These are phyloP conservation scores for Pinus tabuliformis DNA, from an alignment of 75 land plant genomes.

Conservation along the genomic window DNA sequence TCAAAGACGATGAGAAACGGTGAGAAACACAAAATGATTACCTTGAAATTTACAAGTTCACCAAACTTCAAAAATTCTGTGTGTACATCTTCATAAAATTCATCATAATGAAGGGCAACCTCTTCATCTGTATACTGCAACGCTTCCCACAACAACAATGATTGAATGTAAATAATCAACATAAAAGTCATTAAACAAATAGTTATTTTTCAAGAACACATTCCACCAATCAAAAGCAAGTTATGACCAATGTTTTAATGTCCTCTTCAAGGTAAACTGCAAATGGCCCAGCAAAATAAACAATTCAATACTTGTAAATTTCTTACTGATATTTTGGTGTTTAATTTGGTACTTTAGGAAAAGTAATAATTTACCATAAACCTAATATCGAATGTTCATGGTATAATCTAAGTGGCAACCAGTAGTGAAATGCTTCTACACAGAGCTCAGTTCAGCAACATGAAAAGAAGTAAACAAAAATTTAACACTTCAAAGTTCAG, in stretches of 20 bases:
- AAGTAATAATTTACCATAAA: not conserved
- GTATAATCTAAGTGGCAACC: too few species aligned
- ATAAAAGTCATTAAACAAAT: not conserved
- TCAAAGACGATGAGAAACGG: not conserved
- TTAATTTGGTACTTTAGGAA: not conserved
- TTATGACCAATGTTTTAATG: not conserved
- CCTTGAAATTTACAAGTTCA: constrained; percentile 97
- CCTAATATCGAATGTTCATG: too few species aligned
- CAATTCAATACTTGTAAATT: not conserved
- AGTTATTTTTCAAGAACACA: not conserved
- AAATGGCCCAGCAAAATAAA: not conserved
- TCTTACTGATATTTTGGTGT: not conserved
- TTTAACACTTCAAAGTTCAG: not conserved
- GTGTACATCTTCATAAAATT: constrained; percentile 98
- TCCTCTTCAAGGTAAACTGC: not conserved
- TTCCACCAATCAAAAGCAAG: not conserved
- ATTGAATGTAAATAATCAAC: not conserved
- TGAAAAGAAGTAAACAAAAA: not conserved
- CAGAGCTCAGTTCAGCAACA: too few species aligned
- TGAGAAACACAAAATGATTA: constrained; percentile 12
- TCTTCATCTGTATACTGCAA: constrained; percentile 95
- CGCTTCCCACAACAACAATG: constrained; percentile 7
- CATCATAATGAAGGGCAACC: constrained; percentile 75
- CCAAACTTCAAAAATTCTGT: constrained; percentile 96
- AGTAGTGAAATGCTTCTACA: too few species aligned